These are phyloP conservation scores for Pseudomassariella vexata DNA, from an alignment of 2,329 filamentous ascomycete species.

Conservation along the genomic window DNA sequence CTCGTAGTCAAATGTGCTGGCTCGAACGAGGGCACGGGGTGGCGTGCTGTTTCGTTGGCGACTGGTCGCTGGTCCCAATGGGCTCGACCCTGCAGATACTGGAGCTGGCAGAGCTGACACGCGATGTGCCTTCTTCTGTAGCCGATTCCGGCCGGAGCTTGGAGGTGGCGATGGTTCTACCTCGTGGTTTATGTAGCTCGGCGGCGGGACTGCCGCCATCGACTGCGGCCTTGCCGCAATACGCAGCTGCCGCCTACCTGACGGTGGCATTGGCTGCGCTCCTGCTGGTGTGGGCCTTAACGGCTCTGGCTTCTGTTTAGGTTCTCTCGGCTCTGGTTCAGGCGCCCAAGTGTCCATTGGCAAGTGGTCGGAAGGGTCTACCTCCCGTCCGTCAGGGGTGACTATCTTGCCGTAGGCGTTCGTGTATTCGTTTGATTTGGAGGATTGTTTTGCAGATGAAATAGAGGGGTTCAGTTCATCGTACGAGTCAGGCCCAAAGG, in stretches of 20 bases:
- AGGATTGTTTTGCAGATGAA: slow-evolving; percentile 27
- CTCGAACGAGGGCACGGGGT: slow-evolving; percentile 36
- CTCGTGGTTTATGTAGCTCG: slow-evolving; percentile 20
- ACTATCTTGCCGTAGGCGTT: slow-evolving; percentile 65
- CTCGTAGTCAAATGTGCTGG: slow-evolving; percentile 50
- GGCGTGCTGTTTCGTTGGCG: slow-evolving; percentile 45
- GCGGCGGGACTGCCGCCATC: slow-evolving; percentile 28
- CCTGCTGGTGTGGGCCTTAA: slow-evolving; percentile 44
- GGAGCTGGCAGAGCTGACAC: slow-evolving; percentile 35
- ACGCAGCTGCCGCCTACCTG: slow-evolving; percentile 46
- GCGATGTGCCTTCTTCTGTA: slow-evolving; percentile 58
- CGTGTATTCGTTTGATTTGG: slow-evolving; percentile 32
- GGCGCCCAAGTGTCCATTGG: slow-evolving; percentile 74
- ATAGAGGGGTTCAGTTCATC: slow-evolving; percentile 62
- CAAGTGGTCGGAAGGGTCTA: slow-evolving; percentile 76
- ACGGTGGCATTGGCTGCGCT: slow-evolving; percentile 45
- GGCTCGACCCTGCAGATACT: slow-evolving; percentile 35
- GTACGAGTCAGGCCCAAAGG: slow-evolving; percentile 73
- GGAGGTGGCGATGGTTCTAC: slow-evolving; percentile 26
- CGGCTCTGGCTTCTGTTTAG: slow-evolving; percentile 17
- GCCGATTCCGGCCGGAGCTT: slow-evolving; percentile 45
- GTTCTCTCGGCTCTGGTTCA: slow-evolving; percentile 62
- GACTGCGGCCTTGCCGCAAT: slow-evolving; percentile 45
- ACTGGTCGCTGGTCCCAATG: slow-evolving; percentile 46
- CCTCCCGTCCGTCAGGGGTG: slow-evolving; percentile 67